Conservation (phyloP, 2,329 filamentous ascomycete genomes). For the Aspergillus phoenicis region DNA sequence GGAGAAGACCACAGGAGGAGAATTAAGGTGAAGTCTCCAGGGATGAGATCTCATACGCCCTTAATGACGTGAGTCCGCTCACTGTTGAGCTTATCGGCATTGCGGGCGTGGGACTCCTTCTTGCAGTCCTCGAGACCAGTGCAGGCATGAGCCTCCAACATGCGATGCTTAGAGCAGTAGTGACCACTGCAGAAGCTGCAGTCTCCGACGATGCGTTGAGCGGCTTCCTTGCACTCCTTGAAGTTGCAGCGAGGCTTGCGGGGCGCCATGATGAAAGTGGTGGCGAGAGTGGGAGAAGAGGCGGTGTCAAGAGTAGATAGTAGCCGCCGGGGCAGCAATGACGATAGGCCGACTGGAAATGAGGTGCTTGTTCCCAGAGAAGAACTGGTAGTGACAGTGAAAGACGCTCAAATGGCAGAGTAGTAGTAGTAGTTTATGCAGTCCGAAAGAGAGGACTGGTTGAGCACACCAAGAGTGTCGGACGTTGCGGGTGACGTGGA, state of each 20-base stretch:
- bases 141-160: slow-evolving; percentile 94
- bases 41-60: slow-evolving; percentile 65
- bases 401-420: neutral
- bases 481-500: slow-evolving; percentile 4
- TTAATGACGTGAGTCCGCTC: slow-evolving; percentile 94
- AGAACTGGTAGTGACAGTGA: slow-evolving; percentile 3
- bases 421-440: neutral
- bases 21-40: slow-evolving; percentile 6
- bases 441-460: neutral
- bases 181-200: slow-evolving; percentile 93
- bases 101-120: slow-evolving; percentile 93
- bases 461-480: neutral
- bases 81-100: slow-evolving; percentile 86
- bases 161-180: slow-evolving; percentile 91
- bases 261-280: slow-evolving; percentile 43
- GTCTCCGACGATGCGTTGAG: slow-evolving; percentile 92
- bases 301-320: neutral
- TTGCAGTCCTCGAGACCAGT: slow-evolving; percentile 93
- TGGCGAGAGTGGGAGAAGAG: slow-evolving; percentile 13
- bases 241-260: slow-evolving; percentile 75
- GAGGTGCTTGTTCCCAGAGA: neutral
- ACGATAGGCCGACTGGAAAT: slow-evolving; percentile 14
- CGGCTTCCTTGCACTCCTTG: slow-evolving; percentile 83
- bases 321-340: slow-evolving; percentile 16
- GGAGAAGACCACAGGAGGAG: slow-evolving; percentile 16